Evolutionary conservation across 192 early-diverging fungal species (phyloP), one percentile per base, ranked within the genome.

Genomic region (Diversispora epigaea): DNA sequence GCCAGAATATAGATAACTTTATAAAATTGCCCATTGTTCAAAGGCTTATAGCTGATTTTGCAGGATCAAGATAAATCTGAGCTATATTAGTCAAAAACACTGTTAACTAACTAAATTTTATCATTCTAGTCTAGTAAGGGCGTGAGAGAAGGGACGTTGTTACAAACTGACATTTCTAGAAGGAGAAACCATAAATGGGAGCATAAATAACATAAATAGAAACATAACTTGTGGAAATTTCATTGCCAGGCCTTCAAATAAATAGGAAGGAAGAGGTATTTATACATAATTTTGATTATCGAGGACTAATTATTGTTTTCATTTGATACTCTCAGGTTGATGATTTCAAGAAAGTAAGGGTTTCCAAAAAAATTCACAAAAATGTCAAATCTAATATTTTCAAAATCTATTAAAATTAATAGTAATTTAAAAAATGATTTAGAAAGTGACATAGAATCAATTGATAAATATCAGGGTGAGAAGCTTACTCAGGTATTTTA

Each of bases 11-110:
- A 58, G 49, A 5, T 41, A 56, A 25, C 70, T 47, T 56, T 57
- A 9, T 41, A n/a, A 71, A 43, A 43, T 67, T 44, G 46, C 32
- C 66, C 49, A 39, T 5, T 68, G 44, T 46, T 44, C 44, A 61
- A 61, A 61, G 69, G 40, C 55, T 50, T 57, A 12, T 40, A 71
- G 57, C 60, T 64, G 58, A 75, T 56, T 47, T 64, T 3, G 41
- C 50, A 49, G 73, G 73, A 50, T 50, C 39, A 40, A 56, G 41
- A 21, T 68, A 17, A 50, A 25, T 46, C 6, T 19, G 25, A 68
- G n/a, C n/a, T 3, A 68, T 12, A 32, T 40, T 12, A 25, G 25
- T 50, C 40, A 43, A 63, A 39, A 63, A 32, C 44, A 25, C 40
- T 21, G 25, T 19, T 68, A 68, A 68, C 39, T 15, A 68, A 45